Conservation (phyloP, 306 rosid genomes). For the Medicago ruthenica region DNA sequence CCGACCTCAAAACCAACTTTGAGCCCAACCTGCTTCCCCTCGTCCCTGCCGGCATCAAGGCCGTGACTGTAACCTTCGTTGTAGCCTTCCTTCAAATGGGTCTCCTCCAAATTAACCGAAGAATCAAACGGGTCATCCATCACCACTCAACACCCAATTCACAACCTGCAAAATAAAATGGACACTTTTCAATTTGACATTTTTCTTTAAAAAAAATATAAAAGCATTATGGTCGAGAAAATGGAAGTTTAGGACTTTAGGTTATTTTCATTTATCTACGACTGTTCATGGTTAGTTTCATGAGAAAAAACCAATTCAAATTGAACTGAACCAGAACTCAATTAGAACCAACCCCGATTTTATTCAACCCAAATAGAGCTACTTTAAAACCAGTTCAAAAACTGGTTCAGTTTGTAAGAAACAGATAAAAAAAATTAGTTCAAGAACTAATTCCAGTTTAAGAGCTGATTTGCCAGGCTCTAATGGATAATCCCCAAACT, state of each 20-base stretch:
- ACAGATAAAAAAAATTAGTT: background rate
- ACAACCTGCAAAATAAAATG: background rate
- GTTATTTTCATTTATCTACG: background rate
- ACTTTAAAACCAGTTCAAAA: background rate
- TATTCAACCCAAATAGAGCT: background rate
- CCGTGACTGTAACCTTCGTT: slow-evolving; percentile 69
- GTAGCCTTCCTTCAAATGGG: slow-evolving; percentile 70
- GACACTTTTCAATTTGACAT: background rate
- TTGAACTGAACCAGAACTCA: background rate
- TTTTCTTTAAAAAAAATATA: background rate
- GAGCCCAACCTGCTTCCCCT: slow-evolving; percentile 70
- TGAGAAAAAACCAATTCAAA: background rate
- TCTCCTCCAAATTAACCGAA: slow-evolving; percentile 63
- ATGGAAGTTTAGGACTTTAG: background rate
- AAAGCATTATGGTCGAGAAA: background rate
- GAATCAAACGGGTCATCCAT: slow-evolving; percentile 73
- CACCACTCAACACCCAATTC: background rate
- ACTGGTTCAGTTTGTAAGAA: background rate
- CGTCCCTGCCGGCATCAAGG: slow-evolving; percentile 62
- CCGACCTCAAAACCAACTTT: slow-evolving; percentile 79
- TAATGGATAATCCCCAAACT: background rate
- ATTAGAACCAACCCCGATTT: background rate
- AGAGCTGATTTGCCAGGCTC: background rate
- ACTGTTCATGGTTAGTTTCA: background rate
- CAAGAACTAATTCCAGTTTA: background rate